Evolutionary conservation across 805 yeast genomes (phyloP), one percentile per base, ranked within the genome.

Genomic region (Ogataea sp.): DNA sequence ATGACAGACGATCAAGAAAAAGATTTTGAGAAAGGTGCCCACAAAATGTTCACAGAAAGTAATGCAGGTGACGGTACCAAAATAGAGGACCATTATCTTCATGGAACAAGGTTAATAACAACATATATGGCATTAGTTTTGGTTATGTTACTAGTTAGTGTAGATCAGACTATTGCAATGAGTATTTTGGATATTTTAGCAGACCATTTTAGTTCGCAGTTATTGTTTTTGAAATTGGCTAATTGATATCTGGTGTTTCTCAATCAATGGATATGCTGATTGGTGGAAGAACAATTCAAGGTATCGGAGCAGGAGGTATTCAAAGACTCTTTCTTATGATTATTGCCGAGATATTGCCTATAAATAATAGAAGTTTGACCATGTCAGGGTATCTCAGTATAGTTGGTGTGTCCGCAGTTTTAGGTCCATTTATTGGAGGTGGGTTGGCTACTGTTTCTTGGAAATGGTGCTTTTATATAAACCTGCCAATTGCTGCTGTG

Each of bases 401-500:
- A 0, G 75, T 68, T 47, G 70, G 73, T 0, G 56, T 71, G 2
- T 71, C 81, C 0, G 65, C 73, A 8, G 77, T 75, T 7, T 45
- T 67, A 18, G 87, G 87, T 1, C 87, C 88, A 0, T 61, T 78
- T 31, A 52, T 80, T 20, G 87, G 86, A 10, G 87, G 87, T 25
- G 80, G 77, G 0, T 72, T 82, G 42, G 68, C 83, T 2, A 59
- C 70, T 38, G 75, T 69, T 3, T 60, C 74, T n/a, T 81, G 88
- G 88, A 64, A 87, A 48, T 80, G 87, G 85, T 75, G 83, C 48
- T 82, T 80, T 52, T 82, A 74, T 56, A 65, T 82, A 45, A 81
- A 81, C 55, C 55, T 82, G 32, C 84, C 86, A 7, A 55, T 78
- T 24, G 83, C 64, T 1, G 71, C 77, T 0, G 50, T 67, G 16